Evolutionary conservation across 2,329 filamentous ascomycete genomes (phyloP), one percentile per base, ranked within the genome.

Genomic region (Monilinia polystroma): DNA sequence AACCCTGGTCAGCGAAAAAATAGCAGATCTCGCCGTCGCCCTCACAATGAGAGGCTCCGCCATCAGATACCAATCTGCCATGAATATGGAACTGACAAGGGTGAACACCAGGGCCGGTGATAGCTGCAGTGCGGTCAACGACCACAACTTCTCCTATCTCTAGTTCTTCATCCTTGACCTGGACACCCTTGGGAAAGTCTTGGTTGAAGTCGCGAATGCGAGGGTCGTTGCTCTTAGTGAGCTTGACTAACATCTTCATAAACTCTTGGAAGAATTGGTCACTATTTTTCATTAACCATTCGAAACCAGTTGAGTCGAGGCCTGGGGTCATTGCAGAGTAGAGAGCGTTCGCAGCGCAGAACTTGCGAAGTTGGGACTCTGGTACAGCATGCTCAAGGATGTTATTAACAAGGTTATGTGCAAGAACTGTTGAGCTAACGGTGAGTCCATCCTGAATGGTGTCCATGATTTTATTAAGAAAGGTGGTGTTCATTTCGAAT

Each of bases 401-500:
- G 3, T 58, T 62, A 8, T 66, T 55, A n/a, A 70, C 59, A 0
- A 73, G 26, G 16, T 29, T 32, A 5, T 49, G 20, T 1, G 68
- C 51, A 18, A 72, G 70, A 11, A 72, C 52, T 16, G 53, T 68
- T 2, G 66, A 52, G 2, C 69, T 53, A 11, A 69, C 45, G 8
- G 54, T 32, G 49, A 72, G 73, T 5, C 68, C 71, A 62, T 74
- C 71, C 51, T 74, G 73, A 26, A 75, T 70, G 2, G 51, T 52
- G 14, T 75, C 73, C 67, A 75, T 73, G 1, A 70, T 66, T 41
- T 68, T 68, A 52, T 75, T 74, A 23, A 60, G 53, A 7, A 72
- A 54, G 4, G 47, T 38, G 11, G 38, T 14, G 2, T 58, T 23
- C 12, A 74, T 29, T 0, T 66, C 32, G 14, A 60, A 68, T 2